Conservation (phyloP, 2,329 filamentous ascomycete genomes). For the Fusarium sterilihyphosum region DNA sequence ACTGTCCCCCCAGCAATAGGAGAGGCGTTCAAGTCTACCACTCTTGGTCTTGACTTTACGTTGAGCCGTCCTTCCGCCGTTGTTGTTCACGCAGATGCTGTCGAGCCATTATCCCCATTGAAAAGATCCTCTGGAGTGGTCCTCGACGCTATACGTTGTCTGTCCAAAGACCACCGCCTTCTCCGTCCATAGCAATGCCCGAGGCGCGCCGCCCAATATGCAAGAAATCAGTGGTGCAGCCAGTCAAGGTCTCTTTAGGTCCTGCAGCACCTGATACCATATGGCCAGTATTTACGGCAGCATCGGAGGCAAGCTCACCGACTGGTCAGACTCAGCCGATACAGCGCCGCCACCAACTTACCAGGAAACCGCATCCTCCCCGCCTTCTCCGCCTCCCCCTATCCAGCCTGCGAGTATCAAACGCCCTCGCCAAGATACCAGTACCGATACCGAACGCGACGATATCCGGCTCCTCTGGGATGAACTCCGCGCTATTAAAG, state of each 20-base stretch:
- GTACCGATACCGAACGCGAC: background rate
- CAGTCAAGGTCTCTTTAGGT: background rate
- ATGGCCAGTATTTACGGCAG: background rate
- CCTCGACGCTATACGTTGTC: background rate
- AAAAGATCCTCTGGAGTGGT: background rate
- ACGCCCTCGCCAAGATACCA: background rate
- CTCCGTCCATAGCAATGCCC: background rate
- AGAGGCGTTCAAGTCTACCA: background rate
- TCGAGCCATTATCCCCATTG: background rate
- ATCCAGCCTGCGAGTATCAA: background rate
- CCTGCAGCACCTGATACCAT: background rate
- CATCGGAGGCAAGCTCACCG: background rate
- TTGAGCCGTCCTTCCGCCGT: background rate
- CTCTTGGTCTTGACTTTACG: background rate
- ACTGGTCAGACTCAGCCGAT: background rate
- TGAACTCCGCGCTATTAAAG: background rate
- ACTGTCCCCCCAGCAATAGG: background rate
- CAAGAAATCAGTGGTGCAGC: background rate
- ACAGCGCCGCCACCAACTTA: background rate
- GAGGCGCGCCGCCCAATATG: background rate
- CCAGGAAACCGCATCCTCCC: background rate
- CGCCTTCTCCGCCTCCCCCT: background rate
- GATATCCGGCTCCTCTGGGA: background rate
- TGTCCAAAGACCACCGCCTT: background rate
- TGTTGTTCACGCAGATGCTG: background rate